These are phyloP conservation scores for Coffea canephora DNA, from an alignment of 257 asterid genomes.

Conservation along the genomic window DNA sequence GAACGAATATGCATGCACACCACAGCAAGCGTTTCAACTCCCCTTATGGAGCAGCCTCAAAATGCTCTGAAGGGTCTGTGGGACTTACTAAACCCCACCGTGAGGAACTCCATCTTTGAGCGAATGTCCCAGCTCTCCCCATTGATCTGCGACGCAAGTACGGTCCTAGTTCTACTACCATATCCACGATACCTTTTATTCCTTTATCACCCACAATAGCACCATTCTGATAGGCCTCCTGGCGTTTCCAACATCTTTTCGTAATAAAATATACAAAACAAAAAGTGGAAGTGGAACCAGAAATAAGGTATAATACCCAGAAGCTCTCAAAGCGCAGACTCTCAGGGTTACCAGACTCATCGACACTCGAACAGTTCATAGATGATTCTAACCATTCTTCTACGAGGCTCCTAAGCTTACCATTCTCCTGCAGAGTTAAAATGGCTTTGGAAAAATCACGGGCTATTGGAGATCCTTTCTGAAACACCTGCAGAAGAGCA, in stretches of 20 bases:
- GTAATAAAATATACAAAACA: conserved; percentile 24
- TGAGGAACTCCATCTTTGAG: conserved; percentile 7
- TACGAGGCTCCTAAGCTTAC: conserved; percentile 21
- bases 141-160: neutral
- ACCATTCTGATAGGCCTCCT: neutral
- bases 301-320: conserved; percentile 38
- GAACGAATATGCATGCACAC: neutral
- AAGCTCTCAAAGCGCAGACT: conserved; percentile 34
- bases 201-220: conserved; percentile 1
- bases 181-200: conserved; percentile 4
- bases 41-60: conserved; percentile 6
- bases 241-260: conserved; percentile 1
- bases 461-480: conserved; percentile 38
- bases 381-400: conserved; percentile 22
- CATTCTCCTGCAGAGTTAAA: conserved; percentile 28
- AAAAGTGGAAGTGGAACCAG: conserved; percentile 26
- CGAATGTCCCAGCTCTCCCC: conserved; percentile 4
- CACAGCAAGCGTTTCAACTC: neutral
- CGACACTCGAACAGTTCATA: conserved; percentile 17
- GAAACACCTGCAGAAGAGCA: conserved; percentile 27
- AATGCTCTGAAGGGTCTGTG: conserved; percentile 19
- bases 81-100: conserved; percentile 25
- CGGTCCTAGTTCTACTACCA: neutral
- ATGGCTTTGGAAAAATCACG: conserved; percentile 37
- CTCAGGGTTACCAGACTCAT: conserved; percentile 5